phyloP scores from a whole-genome alignment of 768 basidiomycete genomes.

The Tricholoma hemisulphureum region DNA sequence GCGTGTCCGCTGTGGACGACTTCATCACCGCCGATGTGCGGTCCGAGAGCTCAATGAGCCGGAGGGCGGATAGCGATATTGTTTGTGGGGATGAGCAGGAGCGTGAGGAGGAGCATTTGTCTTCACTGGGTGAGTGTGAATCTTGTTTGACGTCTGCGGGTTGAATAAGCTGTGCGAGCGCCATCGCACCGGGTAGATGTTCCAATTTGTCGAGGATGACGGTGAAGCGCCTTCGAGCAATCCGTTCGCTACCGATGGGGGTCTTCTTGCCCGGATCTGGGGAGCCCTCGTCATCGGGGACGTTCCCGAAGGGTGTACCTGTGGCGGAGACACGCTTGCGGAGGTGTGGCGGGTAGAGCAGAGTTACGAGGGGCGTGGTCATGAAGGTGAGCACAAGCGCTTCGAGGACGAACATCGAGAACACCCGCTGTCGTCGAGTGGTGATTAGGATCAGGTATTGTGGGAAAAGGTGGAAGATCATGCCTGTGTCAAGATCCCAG shows the following conservation, averaged over 20 bases:
- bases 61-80: slow-evolving; percentile 58
- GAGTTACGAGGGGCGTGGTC: slow-evolving; percentile 73
- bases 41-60: slow-evolving; percentile 83
- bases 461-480: slow-evolving; percentile 1
- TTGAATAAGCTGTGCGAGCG: slow-evolving; percentile 80
- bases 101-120: slow-evolving; percentile 10
- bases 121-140: slow-evolving; percentile 6
- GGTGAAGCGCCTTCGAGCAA: slow-evolving; percentile 51
- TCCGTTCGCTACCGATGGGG: slow-evolving; percentile 6
- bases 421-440: too few relatives aligned
- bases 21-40: slow-evolving; percentile 88
- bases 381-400: slow-evolving; percentile 81
- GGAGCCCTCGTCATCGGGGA: slow-evolving; percentile 36
- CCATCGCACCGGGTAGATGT: slow-evolving; percentile 87
- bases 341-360: slow-evolving; percentile 63
- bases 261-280: slow-evolving; percentile 5
- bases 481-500: slow-evolving; percentile 68
- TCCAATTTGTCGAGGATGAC: slow-evolving; percentile 90
- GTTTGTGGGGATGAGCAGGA: neutral
- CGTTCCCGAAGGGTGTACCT: slow-evolving; percentile 48
- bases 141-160: slow-evolving; percentile 26
- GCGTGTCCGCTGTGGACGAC: slow-evolving; percentile 65
- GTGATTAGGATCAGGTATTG: neutral
- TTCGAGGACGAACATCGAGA: slow-evolving; percentile 94
- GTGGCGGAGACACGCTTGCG: slow-evolving; percentile 48